These are phyloP conservation scores for Scedosporium boydii DNA, from an alignment of 2,329 filamentous ascomycete genomes.

Conservation along the genomic window DNA sequence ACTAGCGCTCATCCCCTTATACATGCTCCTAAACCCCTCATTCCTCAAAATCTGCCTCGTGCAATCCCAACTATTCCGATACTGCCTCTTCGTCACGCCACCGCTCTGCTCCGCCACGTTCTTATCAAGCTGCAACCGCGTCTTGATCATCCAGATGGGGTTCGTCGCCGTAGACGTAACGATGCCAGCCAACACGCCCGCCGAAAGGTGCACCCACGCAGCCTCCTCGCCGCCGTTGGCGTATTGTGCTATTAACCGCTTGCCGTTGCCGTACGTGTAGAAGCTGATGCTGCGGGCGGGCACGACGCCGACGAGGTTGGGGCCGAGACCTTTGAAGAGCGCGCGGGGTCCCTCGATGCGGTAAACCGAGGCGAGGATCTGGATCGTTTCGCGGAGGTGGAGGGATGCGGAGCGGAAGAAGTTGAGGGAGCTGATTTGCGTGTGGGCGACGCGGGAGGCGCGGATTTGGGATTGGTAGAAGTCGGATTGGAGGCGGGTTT, in stretches of 20 bases:
- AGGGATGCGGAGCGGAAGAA: conserved; percentile 57
- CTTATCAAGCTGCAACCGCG: conserved; percentile 83
- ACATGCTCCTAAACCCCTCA: conserved; percentile 74
- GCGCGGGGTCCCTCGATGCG: conserved; percentile 74
- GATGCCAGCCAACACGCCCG: conserved; percentile 70
- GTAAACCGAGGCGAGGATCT: conserved; percentile 75
- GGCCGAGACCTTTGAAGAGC: conserved; percentile 86
- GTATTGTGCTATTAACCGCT: conserved; percentile 66
- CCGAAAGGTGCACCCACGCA: conserved; percentile 67
- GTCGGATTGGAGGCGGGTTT: conserved; percentile 87
- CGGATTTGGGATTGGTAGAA: conserved; percentile 78
- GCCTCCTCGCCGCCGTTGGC: conserved; percentile 63
- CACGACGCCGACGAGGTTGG: conserved; percentile 82
- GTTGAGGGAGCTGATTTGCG: conserved; percentile 44
- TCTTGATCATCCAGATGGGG: conserved; percentile 96
- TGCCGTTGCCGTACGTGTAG: conserved; percentile 86
- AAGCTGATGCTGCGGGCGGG: conserved; percentile 90
- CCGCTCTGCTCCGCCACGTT: conserved; percentile 56
- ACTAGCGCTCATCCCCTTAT: conserved; percentile 83
- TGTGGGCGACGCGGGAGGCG: conserved; percentile 52
- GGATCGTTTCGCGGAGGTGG: conserved; percentile 77
- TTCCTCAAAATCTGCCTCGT: conserved; percentile 69
- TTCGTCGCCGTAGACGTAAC: conserved; percentile 87
- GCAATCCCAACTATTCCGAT: conserved; percentile 84
- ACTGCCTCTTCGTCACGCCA: conserved; percentile 51